Evolutionary conservation across 768 basidiomycete species (phyloP), one percentile per base, ranked within the genome.

Genomic region (Lentinula boryana): DNA sequence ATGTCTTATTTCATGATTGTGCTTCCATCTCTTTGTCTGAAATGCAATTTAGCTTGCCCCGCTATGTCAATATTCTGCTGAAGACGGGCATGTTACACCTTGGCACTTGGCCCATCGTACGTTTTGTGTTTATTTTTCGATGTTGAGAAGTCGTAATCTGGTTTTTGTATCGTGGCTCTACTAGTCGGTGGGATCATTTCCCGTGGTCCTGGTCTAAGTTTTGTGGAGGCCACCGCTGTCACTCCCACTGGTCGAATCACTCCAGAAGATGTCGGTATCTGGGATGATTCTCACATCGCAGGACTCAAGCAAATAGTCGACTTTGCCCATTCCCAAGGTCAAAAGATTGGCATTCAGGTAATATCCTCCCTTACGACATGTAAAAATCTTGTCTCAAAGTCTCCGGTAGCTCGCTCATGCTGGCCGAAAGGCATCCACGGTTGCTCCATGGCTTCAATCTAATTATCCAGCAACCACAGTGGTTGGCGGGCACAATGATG

Each of bases 371-470:
- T 69, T 62, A 80, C 65, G 66, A 70, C 40, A n/a, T 58, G 3
- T 2, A 35, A 71, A 71, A 62, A 68, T 1, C 70, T 72, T 10
- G 9, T 15, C 27, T 27, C 31, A 38, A 38, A 6, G 27, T 16
- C 18, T n/a, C 8, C 44, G 36, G 13, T 21, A 53, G 64, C 79
- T 93, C 21, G 85, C 80, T 0, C 91, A 93, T 63, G 86, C 88
- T 0, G 90, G 91, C 0, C 77, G 89, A n/a, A 92, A 91, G 69
- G 88, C 83, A 0, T 85, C 84, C 9, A 84, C 79, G 0, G 69
- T 81, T 15, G 80, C 84, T 0, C 86, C 88, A 0, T 91, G 87
- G 87, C 68, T 88, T 35, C 55, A 71, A 27, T 62, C 66, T 16
- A 71, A 71, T n/a, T 38, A 69, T 13, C 56, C 66, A 12, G 81